These are phyloP conservation scores for Thelonectria discophora DNA, from an alignment of 2,329 filamentous ascomycete genomes.

Conservation along the genomic window DNA sequence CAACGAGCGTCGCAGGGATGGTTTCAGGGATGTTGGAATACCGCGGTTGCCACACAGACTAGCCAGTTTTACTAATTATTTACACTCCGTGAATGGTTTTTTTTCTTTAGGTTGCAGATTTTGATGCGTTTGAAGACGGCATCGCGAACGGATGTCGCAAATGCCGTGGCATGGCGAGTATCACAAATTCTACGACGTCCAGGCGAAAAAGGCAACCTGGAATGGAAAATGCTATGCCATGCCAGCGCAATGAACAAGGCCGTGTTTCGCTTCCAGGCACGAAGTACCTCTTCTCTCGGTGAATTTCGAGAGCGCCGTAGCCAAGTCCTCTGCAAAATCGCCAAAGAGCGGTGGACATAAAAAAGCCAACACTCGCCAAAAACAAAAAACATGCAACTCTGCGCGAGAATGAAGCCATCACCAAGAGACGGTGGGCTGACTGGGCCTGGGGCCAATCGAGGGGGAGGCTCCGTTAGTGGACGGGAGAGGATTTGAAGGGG, in stretches of 20 bases:
- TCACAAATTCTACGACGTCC: constrained; percentile 2
- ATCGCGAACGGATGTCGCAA: constrained; percentile 12
- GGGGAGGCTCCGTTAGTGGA: constrained; percentile 5
- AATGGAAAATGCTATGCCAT: too few relatives aligned
- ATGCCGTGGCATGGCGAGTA: constrained; percentile 10
- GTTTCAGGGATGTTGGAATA: constrained; percentile 36
- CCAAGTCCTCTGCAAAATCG: not conserved
- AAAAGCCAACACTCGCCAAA: constrained; percentile 12
- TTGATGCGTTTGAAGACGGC: too few relatives aligned
- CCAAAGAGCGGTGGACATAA: constrained; percentile 13
- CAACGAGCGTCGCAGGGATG: constrained; percentile 31
- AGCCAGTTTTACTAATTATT: constrained; percentile 8
- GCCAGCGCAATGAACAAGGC: not conserved
- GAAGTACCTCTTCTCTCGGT: constrained; percentile 1
- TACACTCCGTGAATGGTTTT: not conserved
- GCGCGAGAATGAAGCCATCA: constrained; percentile 40
- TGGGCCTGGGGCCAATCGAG: constrained; percentile 8
- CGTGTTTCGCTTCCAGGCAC: constrained; percentile 16
- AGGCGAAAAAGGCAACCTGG: not conserved
- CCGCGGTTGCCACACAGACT: constrained; percentile 21
- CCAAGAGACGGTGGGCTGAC: constrained; percentile 38
- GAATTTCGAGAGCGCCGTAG: not conserved
- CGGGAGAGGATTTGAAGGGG: not conserved
- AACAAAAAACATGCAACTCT: constrained; percentile 34
- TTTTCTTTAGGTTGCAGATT: not conserved